A percentile compares a stretch with the other conserved stretches of the same genome.
These are phyloP conservation scores for Phialocephala sp. DNA, from an alignment of 2,329 filamentous ascomycete genomes.

Conservation along the genomic window DNA sequence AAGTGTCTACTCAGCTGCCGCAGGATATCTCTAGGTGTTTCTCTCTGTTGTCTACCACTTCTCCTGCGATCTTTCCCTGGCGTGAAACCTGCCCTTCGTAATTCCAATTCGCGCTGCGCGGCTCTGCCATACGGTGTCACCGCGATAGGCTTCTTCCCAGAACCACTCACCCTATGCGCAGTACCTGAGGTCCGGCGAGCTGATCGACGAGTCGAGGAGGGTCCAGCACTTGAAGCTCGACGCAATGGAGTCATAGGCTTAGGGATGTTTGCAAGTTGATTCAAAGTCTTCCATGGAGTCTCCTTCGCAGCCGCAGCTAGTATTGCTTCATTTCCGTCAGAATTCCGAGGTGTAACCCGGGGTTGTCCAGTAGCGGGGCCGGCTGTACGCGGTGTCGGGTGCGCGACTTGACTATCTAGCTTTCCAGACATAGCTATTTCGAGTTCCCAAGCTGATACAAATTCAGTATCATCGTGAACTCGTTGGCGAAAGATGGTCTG, in stretches of 20 bases:
- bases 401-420: not conserved
- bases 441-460: not conserved
- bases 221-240: constrained; percentile 40
- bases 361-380: constrained; percentile 22
- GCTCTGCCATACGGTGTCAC: constrained; percentile 66
- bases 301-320: constrained; percentile 28
- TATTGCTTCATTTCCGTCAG: constrained; percentile 28
- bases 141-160: constrained; percentile 34
- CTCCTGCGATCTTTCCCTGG: constrained; percentile 63
- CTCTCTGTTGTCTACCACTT: constrained; percentile 60
- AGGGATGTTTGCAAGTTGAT: constrained; percentile 37
- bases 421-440: not conserved
- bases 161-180: constrained; percentile 31
- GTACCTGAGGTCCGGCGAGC: constrained; percentile 37
- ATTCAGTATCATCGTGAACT: not conserved
- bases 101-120: constrained; percentile 62
- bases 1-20: constrained; percentile 60
- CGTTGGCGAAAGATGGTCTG: not conserved
- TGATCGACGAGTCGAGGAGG: constrained; percentile 37
- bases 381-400: not conserved
- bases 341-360: constrained; percentile 37
- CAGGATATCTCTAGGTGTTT: constrained; percentile 60
- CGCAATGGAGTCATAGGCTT: constrained; percentile 42
- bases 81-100: constrained; percentile 64
- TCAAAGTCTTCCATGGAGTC: constrained; percentile 38